Conservation (phyloP, 163 green algal genomes). For the Chloromonas sp. region DNA sequence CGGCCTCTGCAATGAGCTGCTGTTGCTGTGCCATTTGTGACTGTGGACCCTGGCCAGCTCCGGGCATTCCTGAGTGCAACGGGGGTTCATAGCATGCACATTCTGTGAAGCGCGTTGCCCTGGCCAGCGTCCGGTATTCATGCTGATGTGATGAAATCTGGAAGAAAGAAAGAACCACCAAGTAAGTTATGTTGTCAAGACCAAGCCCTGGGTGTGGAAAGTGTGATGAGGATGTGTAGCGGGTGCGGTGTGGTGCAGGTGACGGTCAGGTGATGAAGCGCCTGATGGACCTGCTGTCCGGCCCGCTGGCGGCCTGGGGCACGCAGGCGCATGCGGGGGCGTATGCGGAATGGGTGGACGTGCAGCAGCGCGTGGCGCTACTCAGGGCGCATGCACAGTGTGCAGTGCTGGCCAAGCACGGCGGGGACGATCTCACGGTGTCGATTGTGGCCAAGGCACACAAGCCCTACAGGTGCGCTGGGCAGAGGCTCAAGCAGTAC, state of each 20-base stretch:
- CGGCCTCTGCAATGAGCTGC: background rate
- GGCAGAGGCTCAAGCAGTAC: background rate
- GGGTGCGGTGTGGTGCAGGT: constrained; percentile 6
- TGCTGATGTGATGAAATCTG: no score
- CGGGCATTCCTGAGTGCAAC: background rate
- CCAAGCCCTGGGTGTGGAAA: no score
- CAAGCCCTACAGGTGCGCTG: background rate
- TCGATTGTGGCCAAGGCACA: background rate
- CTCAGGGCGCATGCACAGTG: constrained; percentile 37
- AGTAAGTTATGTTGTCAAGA: no score
- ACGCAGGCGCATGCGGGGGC: constrained; percentile 1
- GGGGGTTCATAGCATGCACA: no score
- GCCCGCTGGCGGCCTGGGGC: constrained; percentile 36
- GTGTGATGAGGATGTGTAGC: no score
- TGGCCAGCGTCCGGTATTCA: no score
- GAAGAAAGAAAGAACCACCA: no score
- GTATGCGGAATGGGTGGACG: constrained; percentile 71
- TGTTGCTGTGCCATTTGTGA: background rate
- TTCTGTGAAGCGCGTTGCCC: no score
- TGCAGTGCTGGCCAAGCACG: background rate
- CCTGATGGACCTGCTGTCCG: constrained; percentile 61
- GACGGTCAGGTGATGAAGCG: constrained; percentile 56
- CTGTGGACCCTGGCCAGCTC: background rate
- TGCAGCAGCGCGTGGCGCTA: constrained; percentile 47
- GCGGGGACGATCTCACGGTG: background rate